Evolutionary conservation across 805 yeast species (phyloP).

Genomic region (Saccharomycopsis sp.): DNA sequence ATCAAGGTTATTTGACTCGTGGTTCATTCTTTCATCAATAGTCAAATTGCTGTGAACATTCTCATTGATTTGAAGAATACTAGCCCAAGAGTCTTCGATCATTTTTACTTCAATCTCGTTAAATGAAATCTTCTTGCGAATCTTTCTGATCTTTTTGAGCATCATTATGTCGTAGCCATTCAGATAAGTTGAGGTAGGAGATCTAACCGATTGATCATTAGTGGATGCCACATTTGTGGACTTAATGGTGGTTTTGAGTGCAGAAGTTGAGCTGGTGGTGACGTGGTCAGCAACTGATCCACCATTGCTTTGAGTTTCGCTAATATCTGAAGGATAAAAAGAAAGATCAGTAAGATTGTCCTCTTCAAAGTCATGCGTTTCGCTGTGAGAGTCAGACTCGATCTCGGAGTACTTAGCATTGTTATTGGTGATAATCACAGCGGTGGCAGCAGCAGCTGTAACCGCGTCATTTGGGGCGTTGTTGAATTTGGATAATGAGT

Average conservation of each 20-base stretch:
- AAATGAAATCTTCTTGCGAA: slow-evolving; percentile 11
- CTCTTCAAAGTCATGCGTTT: not conserved
- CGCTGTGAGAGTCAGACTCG: not conserved
- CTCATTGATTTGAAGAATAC: slow-evolving; percentile 6
- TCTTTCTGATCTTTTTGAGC: slow-evolving; percentile 13
- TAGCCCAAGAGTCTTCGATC: slow-evolving; percentile 13
- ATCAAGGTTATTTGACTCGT: not conserved
- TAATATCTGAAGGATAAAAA: not conserved
- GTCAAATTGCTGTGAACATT: not conserved
- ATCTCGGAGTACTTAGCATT: not conserved
- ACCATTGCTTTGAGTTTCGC: slow-evolving; percentile 1
- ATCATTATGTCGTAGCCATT: not conserved
- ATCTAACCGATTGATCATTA: not conserved
- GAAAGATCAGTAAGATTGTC: not conserved
- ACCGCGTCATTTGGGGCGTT: not conserved
- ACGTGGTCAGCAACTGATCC: not conserved
- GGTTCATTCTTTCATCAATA: slow-evolving; percentile 1
- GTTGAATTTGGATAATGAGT: not conserved
- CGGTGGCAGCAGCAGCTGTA: not conserved
- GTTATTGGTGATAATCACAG: not conserved
- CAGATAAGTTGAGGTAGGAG: not conserved
- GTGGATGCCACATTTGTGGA: not conserved
- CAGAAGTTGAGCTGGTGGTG: not conserved
- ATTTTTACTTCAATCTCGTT: slow-evolving; percentile 3
- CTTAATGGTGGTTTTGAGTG: not conserved